Percentiles rank a stretch among this genome's conserved stretches.
phyloP scores from a whole-genome alignment of 352 stramenopile genomes.

The Aphanomyces astaci region DNA sequence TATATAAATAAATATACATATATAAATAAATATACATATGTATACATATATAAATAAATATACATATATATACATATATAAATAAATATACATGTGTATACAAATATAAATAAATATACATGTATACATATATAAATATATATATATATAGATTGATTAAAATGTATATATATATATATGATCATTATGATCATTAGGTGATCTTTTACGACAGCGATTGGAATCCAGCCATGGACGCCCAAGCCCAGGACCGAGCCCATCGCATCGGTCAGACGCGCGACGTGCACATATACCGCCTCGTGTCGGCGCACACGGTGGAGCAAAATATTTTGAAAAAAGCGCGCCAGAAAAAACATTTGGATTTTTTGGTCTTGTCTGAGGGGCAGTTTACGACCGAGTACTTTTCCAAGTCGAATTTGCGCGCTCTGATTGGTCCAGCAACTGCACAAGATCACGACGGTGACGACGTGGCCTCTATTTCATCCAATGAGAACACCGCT shows the following conservation, averaged over 20 bases:
- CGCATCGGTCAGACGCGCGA: conserved; percentile 97
- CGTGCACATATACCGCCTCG: conserved; percentile 98
- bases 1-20: no score
- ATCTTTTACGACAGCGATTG: conserved; percentile 92
- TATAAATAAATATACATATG: no score
- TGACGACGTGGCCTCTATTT: no score
- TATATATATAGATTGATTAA: no score
- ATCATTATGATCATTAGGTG: conserved; percentile 30
- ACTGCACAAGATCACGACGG: conserved; percentile 27
- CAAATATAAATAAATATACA: conserved; percentile 1
- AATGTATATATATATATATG: no score
- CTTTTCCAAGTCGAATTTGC: conserved; percentile 78
- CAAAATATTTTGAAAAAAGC: conserved; percentile 99
- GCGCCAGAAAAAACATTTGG: conserved; percentile 95
- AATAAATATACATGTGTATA: no score
- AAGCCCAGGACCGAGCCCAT: conserved; percentile 95
- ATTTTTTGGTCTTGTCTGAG: conserved; percentile 88
- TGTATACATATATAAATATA: no score
- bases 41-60: no score
- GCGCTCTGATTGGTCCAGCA: conserved; percentile 77
- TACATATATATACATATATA: no score
- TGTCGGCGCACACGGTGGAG: conserved; percentile 96
- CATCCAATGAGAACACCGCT: no score
- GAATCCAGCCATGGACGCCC: conserved; percentile 91
- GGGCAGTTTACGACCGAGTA: conserved; percentile 76